Evolutionary conservation across 345 rosid genomes (phyloP), one percentile per base, ranked within the genome.

Genomic region (Litchi chinensis): DNA sequence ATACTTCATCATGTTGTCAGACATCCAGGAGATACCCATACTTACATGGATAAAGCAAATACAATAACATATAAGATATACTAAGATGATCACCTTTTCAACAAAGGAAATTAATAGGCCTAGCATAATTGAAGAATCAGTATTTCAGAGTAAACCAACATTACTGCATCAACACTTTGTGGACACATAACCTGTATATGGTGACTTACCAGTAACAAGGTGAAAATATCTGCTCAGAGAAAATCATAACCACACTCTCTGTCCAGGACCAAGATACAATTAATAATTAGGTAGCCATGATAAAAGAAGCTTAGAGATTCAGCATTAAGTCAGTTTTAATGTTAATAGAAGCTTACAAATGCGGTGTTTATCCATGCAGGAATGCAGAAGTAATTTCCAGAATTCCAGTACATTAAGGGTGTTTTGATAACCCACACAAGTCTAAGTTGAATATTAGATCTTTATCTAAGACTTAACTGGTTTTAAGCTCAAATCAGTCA

Each of bases 21-120:
- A 0, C 13, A 66, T 65, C 48, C 46, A 28, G n/a, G 11, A 44
- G 8, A 65, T n/a, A 52, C 52, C 71, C 50, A 48, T 13, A 21
- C 12, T 52, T 12, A 52, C 40, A 65, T 28, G 66, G 50, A 66
- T 26, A 75, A 75, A 65, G 70, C 41, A 48, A 46, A 65, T 39
- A 59, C 37, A 65, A 50, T 44, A 64, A 18, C 43, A 64, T 11
- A 24, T 46, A 16, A 48, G 26, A 19, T 19, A 48, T 32, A 75
- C 44, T 75, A 48, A 48, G 32, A 65, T 37, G 21, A 75, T 43
- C 28, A 44, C 5, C 56, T 28, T 37, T 2, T 5, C 65, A 54
- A 32, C 18, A 5, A 15, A 6, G 46, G 4, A 56, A 72, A 72
- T 9, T 19, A 32, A 13, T 62, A 74, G 19, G 43, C 44, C 0